Evolutionary conservation across 257 asterid species (phyloP).

Genomic region (Penstemon davidsonii): DNA sequence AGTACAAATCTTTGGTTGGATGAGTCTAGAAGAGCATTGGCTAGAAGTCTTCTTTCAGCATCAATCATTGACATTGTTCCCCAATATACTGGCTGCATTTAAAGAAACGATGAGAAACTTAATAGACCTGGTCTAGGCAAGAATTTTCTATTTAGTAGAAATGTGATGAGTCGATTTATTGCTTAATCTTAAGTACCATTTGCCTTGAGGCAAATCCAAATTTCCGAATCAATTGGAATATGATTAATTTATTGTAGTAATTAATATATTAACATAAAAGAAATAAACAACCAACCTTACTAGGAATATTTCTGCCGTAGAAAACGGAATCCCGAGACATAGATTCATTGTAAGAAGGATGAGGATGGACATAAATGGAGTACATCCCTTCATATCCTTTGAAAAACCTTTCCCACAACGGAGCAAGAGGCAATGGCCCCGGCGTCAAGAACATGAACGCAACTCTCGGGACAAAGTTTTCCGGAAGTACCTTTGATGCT

Average conservation of each 20-base stretch:
- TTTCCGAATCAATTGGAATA: no score
- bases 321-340: slow-evolving; percentile 36
- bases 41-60: slow-evolving; percentile 69
- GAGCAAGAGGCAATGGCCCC: slow-evolving; percentile 48
- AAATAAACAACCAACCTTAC: slow-evolving; percentile 36
- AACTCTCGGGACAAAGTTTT: slow-evolving; percentile 31
- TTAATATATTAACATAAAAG: no score
- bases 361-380: slow-evolving; percentile 46
- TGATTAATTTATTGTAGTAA: no score
- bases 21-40: slow-evolving; percentile 61
- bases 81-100: slow-evolving; percentile 58
- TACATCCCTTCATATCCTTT: slow-evolving; percentile 38
- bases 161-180: no score
- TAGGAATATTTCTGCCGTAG: slow-evolving; percentile 43
- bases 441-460: slow-evolving; percentile 59
- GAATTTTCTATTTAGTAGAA: no score
- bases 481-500: slow-evolving; percentile 35
- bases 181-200: no score
- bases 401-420: slow-evolving; percentile 47
- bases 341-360: slow-evolving; percentile 47
- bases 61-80: slow-evolving; percentile 70
- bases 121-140: no score
- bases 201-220: no score
- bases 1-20: slow-evolving; percentile 59
- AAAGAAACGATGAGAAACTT: not conserved